phyloP scores from a whole-genome alignment of 805 yeast species.

The Cyberlindnera mississippiensis region DNA sequence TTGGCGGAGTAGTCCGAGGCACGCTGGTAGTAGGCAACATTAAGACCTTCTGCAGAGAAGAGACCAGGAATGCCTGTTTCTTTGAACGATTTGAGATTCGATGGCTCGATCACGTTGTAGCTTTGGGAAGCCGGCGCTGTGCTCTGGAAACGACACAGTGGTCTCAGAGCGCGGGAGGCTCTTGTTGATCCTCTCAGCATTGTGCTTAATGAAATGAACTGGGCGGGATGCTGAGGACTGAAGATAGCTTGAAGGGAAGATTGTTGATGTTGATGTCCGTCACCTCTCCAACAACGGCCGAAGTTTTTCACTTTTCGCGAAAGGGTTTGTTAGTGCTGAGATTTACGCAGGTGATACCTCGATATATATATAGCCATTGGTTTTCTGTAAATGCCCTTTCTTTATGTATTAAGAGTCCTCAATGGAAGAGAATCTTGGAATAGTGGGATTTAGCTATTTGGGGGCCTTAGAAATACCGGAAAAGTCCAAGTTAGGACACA shows the following conservation, averaged over 20 bases:
- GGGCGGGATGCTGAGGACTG: not conserved
- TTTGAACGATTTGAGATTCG: conserved; percentile 16
- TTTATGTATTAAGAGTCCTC: no score
- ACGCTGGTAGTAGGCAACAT: conserved; percentile 48
- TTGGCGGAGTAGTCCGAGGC: conserved; percentile 32
- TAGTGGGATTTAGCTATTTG: no score
- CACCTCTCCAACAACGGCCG: not conserved
- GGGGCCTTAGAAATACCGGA: no score
- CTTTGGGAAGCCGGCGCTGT: conserved; percentile 7
- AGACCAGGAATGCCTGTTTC: conserved; percentile 46
- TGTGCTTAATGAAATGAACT: not conserved
- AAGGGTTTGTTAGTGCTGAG: conserved; percentile 21
- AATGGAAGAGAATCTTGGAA: no score
- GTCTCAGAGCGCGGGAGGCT: not conserved
- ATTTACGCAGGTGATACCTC: conserved; percentile 16
- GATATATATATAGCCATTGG: no score
- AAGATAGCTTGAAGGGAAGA: not conserved
- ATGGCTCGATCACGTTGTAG: conserved; percentile 12
- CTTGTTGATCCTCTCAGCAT: conserved; percentile 5
- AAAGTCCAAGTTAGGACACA: no score
- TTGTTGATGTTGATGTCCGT: not conserved
- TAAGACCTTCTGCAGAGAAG: conserved; percentile 42
- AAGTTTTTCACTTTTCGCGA: conserved; percentile 12
- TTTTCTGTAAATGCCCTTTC: no score
- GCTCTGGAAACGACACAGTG: conserved; percentile 10